Percentiles rank a stretch among this genome's conserved stretches.
phyloP scores from a whole-genome alignment of 345 rosid genomes.

The Eucalyptus cloeziana region DNA sequence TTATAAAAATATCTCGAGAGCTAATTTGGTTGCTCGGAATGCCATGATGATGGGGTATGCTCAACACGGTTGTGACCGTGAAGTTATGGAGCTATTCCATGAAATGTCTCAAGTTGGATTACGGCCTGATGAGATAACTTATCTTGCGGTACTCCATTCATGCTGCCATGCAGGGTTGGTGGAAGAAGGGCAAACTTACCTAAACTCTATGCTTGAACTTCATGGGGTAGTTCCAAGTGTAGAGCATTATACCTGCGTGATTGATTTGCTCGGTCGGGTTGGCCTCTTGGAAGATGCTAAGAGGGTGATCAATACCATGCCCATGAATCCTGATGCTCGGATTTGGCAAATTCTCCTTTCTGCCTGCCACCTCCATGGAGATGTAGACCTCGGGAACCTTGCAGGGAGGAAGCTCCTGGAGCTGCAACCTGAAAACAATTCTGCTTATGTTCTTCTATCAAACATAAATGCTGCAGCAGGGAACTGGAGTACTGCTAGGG shows the following conservation, averaged over 20 bases:
- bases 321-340: slow-evolving; percentile 15
- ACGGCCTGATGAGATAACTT: slow-evolving; percentile 28
- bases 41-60: slow-evolving; percentile 44
- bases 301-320: slow-evolving; percentile 24
- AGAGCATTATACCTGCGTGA: slow-evolving; percentile 31
- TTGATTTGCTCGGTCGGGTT: slow-evolving; percentile 30
- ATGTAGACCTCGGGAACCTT: slow-evolving; percentile 15
- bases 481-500: slow-evolving; percentile 20
- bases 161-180: slow-evolving; percentile 35
- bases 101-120: slow-evolving; percentile 17
- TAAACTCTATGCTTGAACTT: slow-evolving; percentile 7
- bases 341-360: slow-evolving; percentile 33
- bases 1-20: slow-evolving; percentile 2
- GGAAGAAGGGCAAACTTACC: slow-evolving; percentile 10
- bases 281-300: slow-evolving; percentile 25
- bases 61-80: slow-evolving; percentile 14
- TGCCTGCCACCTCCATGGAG: slow-evolving; percentile 16
- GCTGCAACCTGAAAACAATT: slow-evolving; percentile 22
- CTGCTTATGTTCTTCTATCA: slow-evolving; percentile 23
- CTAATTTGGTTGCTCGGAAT: slow-evolving; percentile 29
- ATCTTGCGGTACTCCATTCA: slow-evolving; percentile 30
- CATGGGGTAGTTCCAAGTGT: slow-evolving; percentile 15
- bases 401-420: slow-evolving; percentile 34
- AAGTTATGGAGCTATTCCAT: slow-evolving; percentile 13
- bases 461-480: slow-evolving; percentile 35